Evolutionary conservation across 257 asterid species (phyloP).

Genomic region (Eustoma russellianum): DNA sequence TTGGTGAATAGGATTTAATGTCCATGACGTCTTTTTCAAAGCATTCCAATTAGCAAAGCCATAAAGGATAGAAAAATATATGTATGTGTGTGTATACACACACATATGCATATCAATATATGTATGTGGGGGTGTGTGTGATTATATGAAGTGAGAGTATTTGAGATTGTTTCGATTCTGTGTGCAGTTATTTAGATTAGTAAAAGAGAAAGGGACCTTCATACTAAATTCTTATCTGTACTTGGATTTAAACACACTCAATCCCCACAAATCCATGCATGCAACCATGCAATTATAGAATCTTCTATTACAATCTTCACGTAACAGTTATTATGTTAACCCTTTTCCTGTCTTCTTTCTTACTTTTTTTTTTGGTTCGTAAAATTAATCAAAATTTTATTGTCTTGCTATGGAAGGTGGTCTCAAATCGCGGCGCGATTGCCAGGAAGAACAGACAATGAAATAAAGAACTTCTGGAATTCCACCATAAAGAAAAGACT

Average conservation of each 20-base stretch:
- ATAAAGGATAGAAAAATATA: too few relatives aligned
- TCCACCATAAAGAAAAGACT: slow-evolving; percentile 52
- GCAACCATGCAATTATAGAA: slow-evolving; percentile 8
- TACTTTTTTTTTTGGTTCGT: too few relatives aligned
- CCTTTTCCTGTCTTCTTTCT: background rate
- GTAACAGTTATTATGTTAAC: background rate
- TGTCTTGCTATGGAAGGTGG: slow-evolving; percentile 26
- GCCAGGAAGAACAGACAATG: slow-evolving; percentile 58
- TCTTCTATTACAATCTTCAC: background rate
- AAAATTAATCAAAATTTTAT: background rate
- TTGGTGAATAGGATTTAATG: too few relatives aligned
- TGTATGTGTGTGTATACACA: too few relatives aligned
- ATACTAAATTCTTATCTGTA: background rate
- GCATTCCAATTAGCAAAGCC: too few relatives aligned
- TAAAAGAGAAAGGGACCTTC: slow-evolving; percentile 3
- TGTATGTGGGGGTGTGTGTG: too few relatives aligned
- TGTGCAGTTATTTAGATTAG: background rate
- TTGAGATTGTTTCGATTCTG: too few relatives aligned
- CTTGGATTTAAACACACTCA: slow-evolving; percentile 12
- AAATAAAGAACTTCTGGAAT: slow-evolving; percentile 59
- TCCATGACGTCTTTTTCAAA: too few relatives aligned
- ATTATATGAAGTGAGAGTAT: too few relatives aligned
- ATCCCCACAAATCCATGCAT: slow-evolving; percentile 6
- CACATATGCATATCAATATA: too few relatives aligned
- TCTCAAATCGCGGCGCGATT: slow-evolving; percentile 59